phyloP scores from a whole-genome alignment of 2,329 filamentous ascomycete species.

The Hysterium pulicare region DNA sequence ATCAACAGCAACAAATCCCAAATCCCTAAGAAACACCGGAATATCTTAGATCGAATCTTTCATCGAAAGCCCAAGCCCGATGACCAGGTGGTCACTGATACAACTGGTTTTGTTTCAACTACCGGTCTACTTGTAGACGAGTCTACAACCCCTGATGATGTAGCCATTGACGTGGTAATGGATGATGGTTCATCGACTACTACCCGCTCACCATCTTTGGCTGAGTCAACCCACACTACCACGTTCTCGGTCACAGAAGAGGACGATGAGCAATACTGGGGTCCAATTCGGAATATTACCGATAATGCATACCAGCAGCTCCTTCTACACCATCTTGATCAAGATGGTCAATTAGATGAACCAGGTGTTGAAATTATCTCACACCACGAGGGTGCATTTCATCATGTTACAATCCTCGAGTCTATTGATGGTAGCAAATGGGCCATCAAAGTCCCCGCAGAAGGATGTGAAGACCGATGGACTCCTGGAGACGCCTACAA shows the following conservation, averaged over 20 bases:
- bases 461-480: slow-evolving; percentile 1
- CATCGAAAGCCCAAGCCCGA: background rate
- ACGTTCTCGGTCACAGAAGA: background rate
- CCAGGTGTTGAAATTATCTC: background rate
- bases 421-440: slow-evolving; percentile 1
- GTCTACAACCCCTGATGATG: too few relatives aligned
- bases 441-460: slow-evolving; percentile 3
- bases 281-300: background rate
- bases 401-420: slow-evolving; percentile 3
- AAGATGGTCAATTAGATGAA: background rate
- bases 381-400: background rate
- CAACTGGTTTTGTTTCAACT: too few relatives aligned
- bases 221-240: background rate
- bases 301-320: background rate
- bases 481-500: background rate
- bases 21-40: too few relatives aligned
- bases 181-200: too few relatives aligned
- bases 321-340: slow-evolving; percentile 1
- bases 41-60: too few relatives aligned
- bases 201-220: background rate
- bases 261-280: background rate
- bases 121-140: too few relatives aligned
- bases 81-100: background rate
- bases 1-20: too few relatives aligned
- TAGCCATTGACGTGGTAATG: too few relatives aligned